Base-by-base conservation (phyloP, 305 asterid genomes). In the Fraxinus sp. region DNA sequence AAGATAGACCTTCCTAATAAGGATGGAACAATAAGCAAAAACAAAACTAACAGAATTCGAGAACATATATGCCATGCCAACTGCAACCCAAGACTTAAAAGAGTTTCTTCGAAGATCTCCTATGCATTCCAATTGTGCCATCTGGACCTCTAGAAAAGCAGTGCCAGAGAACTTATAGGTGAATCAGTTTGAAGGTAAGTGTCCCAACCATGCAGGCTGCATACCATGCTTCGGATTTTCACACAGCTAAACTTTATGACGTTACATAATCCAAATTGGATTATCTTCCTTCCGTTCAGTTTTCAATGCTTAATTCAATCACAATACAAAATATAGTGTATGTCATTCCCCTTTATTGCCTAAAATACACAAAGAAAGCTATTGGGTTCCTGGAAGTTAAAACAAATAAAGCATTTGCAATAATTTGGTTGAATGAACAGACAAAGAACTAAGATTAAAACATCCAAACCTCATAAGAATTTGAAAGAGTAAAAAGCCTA, bases 1-100 rank as follows among this genome's bases (percentile, higher is more conserved):
- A 81, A 32, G 76, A 57, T 16, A 10, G 22, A 24, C 41, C 83
- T 44, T 6, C 81, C 35, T 18, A 73, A 81, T 62, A 78, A 5
- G 24, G 24, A 3, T 22, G 70, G 66, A 55, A 36, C 70, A 59
- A 64, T 64, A 4, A 11, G 80, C 52, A 37, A 78, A 79, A 72
- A 30, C 66, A 85, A 73, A 59, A 36, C 22, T 39, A 44, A 79
- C 7, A 55, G 76, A 16, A 71, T 14, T 18, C 9, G 24, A 80
- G 10, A 33, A 46, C 16, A 14, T 1, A 4, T 66, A 10, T 28
- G 8, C 18, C 36, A 28, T 1, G 35, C 74, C 74, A 26, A 66
- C 37, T 66, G 33, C 36, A 28, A 4, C 71, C 20, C n/a, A 66
- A 24, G n/a, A 9, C 74, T 66, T 57, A 10, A 57, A 6, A 59